phyloP scores from a whole-genome alignment of 495 filamentous ascomycete species.

The Mytilinidion resinicola region DNA sequence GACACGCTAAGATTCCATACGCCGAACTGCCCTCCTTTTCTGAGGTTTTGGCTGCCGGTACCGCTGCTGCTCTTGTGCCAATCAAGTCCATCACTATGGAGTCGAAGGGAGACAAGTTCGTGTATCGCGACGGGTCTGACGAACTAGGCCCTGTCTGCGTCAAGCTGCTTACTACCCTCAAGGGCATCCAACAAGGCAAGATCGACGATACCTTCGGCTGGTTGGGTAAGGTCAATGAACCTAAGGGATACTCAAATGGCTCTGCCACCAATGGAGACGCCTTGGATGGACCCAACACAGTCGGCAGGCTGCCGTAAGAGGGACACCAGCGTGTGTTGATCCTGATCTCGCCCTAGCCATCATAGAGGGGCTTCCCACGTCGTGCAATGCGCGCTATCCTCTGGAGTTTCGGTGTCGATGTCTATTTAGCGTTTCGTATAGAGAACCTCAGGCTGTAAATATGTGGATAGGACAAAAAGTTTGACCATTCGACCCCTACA shows the following conservation, averaged over 20 bases:
- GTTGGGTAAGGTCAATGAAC: slow-evolving; percentile 51
- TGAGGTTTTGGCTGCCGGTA: slow-evolving; percentile 89
- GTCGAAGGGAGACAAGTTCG: slow-evolving; percentile 58
- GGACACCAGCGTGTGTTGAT: too few relatives aligned
- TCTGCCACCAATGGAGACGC: neutral
- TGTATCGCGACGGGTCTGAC: slow-evolving; percentile 39
- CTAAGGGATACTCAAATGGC: slow-evolving; percentile 11
- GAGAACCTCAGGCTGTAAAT: too few relatives aligned
- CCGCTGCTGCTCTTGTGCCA: slow-evolving; percentile 85
- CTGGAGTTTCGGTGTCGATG: too few relatives aligned
- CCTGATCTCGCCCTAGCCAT: too few relatives aligned
- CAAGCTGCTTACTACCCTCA: slow-evolving; percentile 65
- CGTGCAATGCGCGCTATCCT: too few relatives aligned
- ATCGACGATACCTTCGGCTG: slow-evolving; percentile 70
- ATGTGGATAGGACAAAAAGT: too few relatives aligned
- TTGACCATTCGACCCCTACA: too few relatives aligned
- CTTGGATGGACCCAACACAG: neutral
- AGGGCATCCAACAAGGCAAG: slow-evolving; percentile 79
- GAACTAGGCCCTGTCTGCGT: slow-evolving; percentile 52
- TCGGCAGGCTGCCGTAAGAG: slow-evolving; percentile 6
- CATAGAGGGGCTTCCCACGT: too few relatives aligned
- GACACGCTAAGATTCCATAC: slow-evolving; percentile 56
- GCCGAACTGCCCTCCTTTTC: slow-evolving; percentile 68
- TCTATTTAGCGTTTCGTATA: too few relatives aligned
- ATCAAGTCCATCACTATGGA: slow-evolving; percentile 78